These are phyloP conservation scores for Diplodia corticola DNA, from an alignment of 2,329 filamentous ascomycete species.

Conservation along the genomic window DNA sequence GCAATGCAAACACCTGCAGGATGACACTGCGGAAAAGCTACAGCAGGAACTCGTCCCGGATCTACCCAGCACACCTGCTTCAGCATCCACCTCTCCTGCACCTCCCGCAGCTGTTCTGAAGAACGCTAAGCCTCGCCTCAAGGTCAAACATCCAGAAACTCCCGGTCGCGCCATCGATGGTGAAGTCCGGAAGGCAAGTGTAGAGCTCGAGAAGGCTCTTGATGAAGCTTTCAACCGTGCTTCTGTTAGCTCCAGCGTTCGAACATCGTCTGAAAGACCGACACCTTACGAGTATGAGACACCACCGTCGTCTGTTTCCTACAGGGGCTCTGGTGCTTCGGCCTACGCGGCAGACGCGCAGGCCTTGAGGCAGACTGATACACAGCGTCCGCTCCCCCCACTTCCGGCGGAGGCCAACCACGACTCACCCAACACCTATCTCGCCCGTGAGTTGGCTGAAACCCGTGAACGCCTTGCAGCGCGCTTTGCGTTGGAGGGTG, in stretches of 20 bases:
- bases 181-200: conserved; percentile 80
- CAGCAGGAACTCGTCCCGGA: conserved; percentile 29
- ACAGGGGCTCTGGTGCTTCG: conserved; percentile 36
- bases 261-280: conserved; percentile 44
- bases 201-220: conserved; percentile 83
- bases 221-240: conserved; percentile 86
- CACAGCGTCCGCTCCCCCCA: conserved; percentile 47
- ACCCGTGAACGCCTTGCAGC: conserved; percentile 59
- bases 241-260: conserved; percentile 55
- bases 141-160: conserved; percentile 29
- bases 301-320: conserved; percentile 53
- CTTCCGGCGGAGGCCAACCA: conserved; percentile 35
- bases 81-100: conserved; percentile 2
- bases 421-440: conserved; percentile 53
- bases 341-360: conserved; percentile 10
- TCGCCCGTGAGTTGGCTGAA: conserved; percentile 58
- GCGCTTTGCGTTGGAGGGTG: conserved; percentile 48
- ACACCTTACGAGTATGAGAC: conserved; percentile 49
- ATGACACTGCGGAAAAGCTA: conserved; percentile 31
- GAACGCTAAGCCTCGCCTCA: conserved; percentile 15
- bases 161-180: conserved; percentile 63
- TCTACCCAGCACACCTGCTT: conserved; percentile 12
- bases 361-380: neutral
- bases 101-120: conserved; percentile 2
- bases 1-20: conserved; percentile 32